phyloP scores from a whole-genome alignment of 768 basidiomycete genomes.

The Gelatoporia subvermispora region DNA sequence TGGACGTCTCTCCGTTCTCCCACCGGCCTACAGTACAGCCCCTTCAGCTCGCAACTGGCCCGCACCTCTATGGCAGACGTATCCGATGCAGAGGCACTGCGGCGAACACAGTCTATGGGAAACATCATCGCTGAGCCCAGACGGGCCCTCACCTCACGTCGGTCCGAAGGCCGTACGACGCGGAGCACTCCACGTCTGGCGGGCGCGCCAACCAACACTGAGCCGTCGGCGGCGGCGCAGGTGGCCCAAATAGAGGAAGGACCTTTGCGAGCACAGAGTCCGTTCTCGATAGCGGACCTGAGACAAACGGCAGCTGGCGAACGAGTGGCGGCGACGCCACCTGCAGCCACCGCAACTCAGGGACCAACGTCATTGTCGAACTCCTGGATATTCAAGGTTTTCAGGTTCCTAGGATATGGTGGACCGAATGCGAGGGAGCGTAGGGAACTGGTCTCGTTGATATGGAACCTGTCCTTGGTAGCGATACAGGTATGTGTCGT shows the following conservation, averaged over 20 bases:
- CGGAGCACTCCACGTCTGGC: too few relatives aligned
- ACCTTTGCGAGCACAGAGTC: too few relatives aligned
- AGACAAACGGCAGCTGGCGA: too few relatives aligned
- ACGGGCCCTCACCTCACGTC: neutral
- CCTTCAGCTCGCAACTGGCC: neutral
- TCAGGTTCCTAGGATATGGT: conserved; percentile 39
- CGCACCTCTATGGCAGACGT: neutral
- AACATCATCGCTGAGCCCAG: conserved; percentile 2
- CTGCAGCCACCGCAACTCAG: too few relatives aligned
- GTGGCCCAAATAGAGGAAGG: too few relatives aligned
- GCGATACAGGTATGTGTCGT: conserved; percentile 43
- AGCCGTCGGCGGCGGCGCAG: too few relatives aligned
- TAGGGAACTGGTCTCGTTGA: conserved; percentile 47
- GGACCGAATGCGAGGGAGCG: conserved; percentile 49
- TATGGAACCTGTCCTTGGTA: conserved; percentile 48
- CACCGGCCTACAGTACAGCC: neutral
- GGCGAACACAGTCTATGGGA: conserved; percentile 13
- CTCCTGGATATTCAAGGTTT: conserved; percentile 3
- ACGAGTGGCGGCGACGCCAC: too few relatives aligned
- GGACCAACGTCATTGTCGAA: too few relatives aligned
- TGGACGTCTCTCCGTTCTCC: neutral
- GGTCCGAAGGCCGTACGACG: neutral
- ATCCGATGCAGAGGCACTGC: conserved; percentile 2
- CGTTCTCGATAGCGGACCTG: too few relatives aligned
- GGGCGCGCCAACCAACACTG: too few relatives aligned